phyloP scores from a whole-genome alignment of 2,329 filamentous ascomycete species.

The Botryotinia convoluta region DNA sequence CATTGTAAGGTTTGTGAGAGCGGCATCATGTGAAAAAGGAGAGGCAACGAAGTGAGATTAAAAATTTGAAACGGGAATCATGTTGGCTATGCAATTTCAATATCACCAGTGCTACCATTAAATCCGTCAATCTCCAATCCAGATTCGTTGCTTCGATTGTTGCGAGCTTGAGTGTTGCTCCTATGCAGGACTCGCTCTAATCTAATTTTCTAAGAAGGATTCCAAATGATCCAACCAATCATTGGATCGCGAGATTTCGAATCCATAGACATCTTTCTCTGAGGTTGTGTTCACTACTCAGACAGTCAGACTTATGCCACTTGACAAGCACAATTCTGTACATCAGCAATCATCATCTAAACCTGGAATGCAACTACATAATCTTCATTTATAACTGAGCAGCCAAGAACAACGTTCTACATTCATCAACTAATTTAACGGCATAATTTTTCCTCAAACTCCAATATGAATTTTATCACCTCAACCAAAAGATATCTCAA shows the following conservation, averaged over 20 bases:
- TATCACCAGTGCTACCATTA: not conserved
- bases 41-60: not conserved
- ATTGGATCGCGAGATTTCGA: not conserved
- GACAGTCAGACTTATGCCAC: not conserved
- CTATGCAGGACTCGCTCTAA: not conserved
- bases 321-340: not conserved
- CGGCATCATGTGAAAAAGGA: not conserved
- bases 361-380: not conserved
- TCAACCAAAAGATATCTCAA: slow-evolving; percentile 6
- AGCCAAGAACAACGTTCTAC: slow-evolving; percentile 13
- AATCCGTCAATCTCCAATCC: not conserved
- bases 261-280: not conserved
- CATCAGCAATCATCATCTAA: not conserved
- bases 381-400: slow-evolving; percentile 2
- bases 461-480: slow-evolving; percentile 17
- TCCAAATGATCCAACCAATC: not conserved
- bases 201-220: not conserved
- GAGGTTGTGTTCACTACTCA: not conserved
- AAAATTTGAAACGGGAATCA: not conserved
- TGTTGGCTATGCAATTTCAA: not conserved
- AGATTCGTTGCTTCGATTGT: not conserved
- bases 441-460: slow-evolving; percentile 16
- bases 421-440: not conserved
- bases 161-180: not conserved
- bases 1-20: not conserved